Evolutionary conservation across 176 grass and related monocot genomes (phyloP).

Genomic region (Luzula sylvatica): DNA sequence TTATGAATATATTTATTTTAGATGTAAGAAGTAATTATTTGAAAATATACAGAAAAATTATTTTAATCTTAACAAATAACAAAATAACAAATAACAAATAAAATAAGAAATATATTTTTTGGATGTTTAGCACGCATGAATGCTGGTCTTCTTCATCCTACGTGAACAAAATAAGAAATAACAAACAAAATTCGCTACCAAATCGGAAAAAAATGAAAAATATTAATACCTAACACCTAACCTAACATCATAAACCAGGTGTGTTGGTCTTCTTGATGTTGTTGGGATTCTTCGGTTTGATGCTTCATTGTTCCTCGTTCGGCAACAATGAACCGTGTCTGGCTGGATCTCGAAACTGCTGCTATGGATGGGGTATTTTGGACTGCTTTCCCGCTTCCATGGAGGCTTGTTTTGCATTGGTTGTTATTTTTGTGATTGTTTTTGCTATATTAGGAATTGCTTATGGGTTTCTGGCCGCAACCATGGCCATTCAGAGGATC

Average conservation of each 20-base stretch:
- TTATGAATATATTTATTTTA: too few species aligned
- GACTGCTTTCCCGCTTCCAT: slow-evolving; percentile 91
- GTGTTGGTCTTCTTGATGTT: slow-evolving; percentile 88
- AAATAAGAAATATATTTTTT: too few species aligned
- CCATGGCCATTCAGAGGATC: slow-evolving; percentile 83
- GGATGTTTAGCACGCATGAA: too few species aligned
- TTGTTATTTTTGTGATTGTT: slow-evolving; percentile 69
- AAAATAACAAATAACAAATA: too few species aligned
- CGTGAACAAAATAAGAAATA: too few species aligned
- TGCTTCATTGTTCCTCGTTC: slow-evolving; percentile 83
- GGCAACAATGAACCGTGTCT: slow-evolving; percentile 73
- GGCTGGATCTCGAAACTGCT: slow-evolving; percentile 89
- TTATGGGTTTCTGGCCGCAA: slow-evolving; percentile 74
- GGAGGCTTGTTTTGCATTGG: slow-evolving; percentile 86
- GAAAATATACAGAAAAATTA: too few species aligned
- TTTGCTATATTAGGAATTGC: slow-evolving; percentile 87
- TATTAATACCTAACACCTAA: background rate
- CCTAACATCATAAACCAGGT: slow-evolving; percentile 21
- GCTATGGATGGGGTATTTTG: slow-evolving; percentile 95
- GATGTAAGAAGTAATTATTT: too few species aligned
- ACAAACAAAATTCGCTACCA: too few species aligned
- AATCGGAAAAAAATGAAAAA: too few species aligned
- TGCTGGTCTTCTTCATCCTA: too few species aligned
- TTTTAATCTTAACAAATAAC: too few species aligned
- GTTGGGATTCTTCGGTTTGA: slow-evolving; percentile 79